phyloP scores from a whole-genome alignment of 176 grass and related monocot species.

The Pharus latifolius region DNA sequence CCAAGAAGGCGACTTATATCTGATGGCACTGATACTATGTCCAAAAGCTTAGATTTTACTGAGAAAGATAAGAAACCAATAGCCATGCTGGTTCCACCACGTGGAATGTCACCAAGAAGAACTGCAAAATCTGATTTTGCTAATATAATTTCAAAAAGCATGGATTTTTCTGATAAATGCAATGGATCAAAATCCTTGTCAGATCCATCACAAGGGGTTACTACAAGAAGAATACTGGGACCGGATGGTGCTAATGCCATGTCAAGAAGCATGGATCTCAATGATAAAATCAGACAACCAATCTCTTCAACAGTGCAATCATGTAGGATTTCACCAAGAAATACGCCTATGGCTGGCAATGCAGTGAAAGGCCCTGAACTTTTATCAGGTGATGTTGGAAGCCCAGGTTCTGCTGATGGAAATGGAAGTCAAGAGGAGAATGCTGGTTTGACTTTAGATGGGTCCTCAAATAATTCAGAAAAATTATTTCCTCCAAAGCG shows the following conservation, averaged over 20 bases:
- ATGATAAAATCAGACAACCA: conserved; percentile 29
- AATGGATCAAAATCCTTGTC: conserved; percentile 27
- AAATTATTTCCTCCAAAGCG: conserved; percentile 35
- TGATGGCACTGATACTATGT: conserved; percentile 28
- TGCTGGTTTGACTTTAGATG: conserved; percentile 25
- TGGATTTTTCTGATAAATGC: conserved; percentile 46
- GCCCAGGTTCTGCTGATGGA: conserved; percentile 38
- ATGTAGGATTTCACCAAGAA: conserved; percentile 35
- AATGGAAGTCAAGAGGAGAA: conserved; percentile 43
- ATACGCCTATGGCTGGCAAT: conserved; percentile 23
- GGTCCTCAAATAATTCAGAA: conserved; percentile 45
- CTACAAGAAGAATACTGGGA: conserved; percentile 35
- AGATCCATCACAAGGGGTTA: conserved; percentile 22
- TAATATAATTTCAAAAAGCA: conserved; percentile 34
- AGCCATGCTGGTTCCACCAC: conserved; percentile 15
- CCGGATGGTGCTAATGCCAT: conserved; percentile 41
- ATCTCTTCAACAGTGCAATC: conserved; percentile 29
- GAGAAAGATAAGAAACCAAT: conserved; percentile 33
- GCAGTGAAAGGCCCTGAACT: conserved; percentile 24
- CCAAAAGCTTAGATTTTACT: conserved; percentile 28
- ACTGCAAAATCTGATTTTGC: conserved; percentile 19
- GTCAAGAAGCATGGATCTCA: conserved; percentile 49
- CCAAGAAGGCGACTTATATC: conserved; percentile 39
- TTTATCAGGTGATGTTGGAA: conserved; percentile 25
- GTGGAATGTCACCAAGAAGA: conserved; percentile 49